A percentile compares a stretch with the other conserved stretches of the same genome.
Conservation (phyloP, 306 rosid genomes). For the Purshia tridentata region DNA sequence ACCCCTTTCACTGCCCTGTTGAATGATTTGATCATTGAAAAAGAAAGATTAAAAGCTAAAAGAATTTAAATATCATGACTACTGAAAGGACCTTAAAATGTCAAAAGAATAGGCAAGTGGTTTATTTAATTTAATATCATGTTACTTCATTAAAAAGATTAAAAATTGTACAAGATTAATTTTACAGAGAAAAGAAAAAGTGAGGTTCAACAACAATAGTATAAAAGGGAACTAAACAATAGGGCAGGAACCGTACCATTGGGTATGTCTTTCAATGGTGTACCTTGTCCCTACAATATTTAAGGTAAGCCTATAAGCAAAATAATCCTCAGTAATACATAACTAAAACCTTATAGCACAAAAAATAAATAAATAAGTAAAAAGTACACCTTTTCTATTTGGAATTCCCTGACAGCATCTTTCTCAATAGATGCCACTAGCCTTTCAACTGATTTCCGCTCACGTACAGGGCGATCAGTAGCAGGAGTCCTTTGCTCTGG, state of each 20-base stretch:
- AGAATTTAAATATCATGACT: not conserved
- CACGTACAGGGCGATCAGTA: slow-evolving; percentile 87
- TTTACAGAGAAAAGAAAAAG: not conserved
- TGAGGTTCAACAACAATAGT: slow-evolving; percentile 6
- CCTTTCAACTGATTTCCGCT: slow-evolving; percentile 95
- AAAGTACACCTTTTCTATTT: slow-evolving; percentile 68
- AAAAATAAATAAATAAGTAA: slow-evolving; percentile 13
- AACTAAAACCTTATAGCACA: slow-evolving; percentile 8
- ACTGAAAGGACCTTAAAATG: not conserved
- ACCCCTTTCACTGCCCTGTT: not conserved
- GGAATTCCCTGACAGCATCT: slow-evolving; percentile 70
- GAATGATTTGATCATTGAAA: not conserved
- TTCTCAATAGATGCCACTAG: slow-evolving; percentile 82
- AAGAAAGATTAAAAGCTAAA: not conserved
- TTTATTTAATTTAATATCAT: not conserved
- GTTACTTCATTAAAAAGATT: not conserved
- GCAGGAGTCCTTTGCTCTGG: slow-evolving; percentile 74
- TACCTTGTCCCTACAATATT: slow-evolving; percentile 81
- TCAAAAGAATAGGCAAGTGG: not conserved
- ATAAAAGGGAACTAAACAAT: slow-evolving; percentile 4
- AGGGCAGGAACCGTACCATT: slow-evolving; percentile 59
- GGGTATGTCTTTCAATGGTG: slow-evolving; percentile 90
- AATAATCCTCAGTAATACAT: slow-evolving; percentile 19
- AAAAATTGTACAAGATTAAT: not conserved
- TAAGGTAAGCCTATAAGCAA: slow-evolving; percentile 28